Evolutionary conservation across 805 yeast genomes (phyloP), one percentile per base, ranked within the genome.

Genomic region (Suhomyces pyralidae): DNA sequence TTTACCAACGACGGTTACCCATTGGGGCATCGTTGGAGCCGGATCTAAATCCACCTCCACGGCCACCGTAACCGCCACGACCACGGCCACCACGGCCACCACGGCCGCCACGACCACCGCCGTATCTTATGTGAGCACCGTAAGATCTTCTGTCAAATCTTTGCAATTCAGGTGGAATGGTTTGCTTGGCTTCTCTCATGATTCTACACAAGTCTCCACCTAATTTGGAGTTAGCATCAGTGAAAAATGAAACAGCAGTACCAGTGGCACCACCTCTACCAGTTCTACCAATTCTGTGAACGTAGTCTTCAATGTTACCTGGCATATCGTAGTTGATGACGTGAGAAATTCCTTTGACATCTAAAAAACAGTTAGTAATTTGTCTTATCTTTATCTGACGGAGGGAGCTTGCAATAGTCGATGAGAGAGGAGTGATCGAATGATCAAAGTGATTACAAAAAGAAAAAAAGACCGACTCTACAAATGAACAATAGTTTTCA

Each of bases 221-320:
- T 74, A 91, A 82, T 76, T 87, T 84, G 63, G 90, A 78, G 80
- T 91, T 90, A 60, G 80, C 92, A 59, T 84, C 88, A 54, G 97
- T 90, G 82, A 94, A 94, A 72, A 93, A 84, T 7, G 98, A 90
- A 60, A 91, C 83, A 51, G 99, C 97, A 57, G 94, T 92, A 82
- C 99, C 99, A 57, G 81, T 80, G 57, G 91, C 85, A 72, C 98
- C 98, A 61, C 97, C 99, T 83, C 99, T 90, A 72, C 99, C 99
- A 59, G 99, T 92, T 84, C 97, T 92, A 74, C 99, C 99, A 68
- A 93, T 94, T 79, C 99, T 85, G 74, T 93, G 99, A 58, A 93
- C 97, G 72, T 93, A 93, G 78, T 94, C 98, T 81, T 94, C 99
- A 69, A 92, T 90, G 77, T 93, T 93, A 74, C 90, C 91, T 68